phyloP scores from a whole-genome alignment of 1,284 basidiomycete genomes.

The Pseudozyma sp. region DNA sequence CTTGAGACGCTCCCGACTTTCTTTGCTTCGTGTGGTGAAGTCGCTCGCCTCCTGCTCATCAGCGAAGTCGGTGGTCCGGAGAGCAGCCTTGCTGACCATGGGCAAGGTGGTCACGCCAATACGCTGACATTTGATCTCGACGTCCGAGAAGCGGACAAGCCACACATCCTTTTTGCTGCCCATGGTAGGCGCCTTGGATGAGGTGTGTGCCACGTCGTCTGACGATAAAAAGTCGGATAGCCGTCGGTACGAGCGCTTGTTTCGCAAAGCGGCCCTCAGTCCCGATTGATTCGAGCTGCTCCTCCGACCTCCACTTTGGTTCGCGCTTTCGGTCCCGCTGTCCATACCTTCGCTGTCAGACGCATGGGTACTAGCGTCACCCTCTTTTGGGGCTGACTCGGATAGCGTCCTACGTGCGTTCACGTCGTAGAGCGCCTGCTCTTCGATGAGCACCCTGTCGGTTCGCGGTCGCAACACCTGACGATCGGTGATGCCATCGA shows the following conservation, averaged over 20 bases:
- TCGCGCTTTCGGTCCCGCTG: slow-evolving; percentile 26
- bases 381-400: slow-evolving; percentile 53
- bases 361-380: slow-evolving; percentile 1
- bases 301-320: slow-evolving; percentile 10
- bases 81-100: slow-evolving; percentile 75
- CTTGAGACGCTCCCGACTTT: slow-evolving; percentile 59
- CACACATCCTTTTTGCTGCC: slow-evolving; percentile 80
- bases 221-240: slow-evolving; percentile 56
- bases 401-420: slow-evolving; percentile 60
- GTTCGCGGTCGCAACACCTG: slow-evolving; percentile 85
- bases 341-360: slow-evolving; percentile 43
- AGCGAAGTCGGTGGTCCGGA: slow-evolving; percentile 9
- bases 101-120: slow-evolving; percentile 89
- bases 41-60: slow-evolving; percentile 22
- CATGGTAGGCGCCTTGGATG: slow-evolving; percentile 61
- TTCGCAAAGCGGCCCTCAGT: slow-evolving; percentile 51
- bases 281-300: slow-evolving; percentile 28
- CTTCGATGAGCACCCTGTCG: slow-evolving; percentile 85
- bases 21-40: slow-evolving; percentile 54
- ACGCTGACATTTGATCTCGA: slow-evolving; percentile 88
- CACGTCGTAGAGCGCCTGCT: slow-evolving; percentile 74
- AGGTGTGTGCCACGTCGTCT: slow-evolving; percentile 12
- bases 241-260: slow-evolving; percentile 60
- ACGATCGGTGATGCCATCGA: slow-evolving; percentile 79
- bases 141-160: slow-evolving; percentile 95